phyloP scores from a whole-genome alignment of 208 protist genomes.

The Herpetomonas muscarum region DNA sequence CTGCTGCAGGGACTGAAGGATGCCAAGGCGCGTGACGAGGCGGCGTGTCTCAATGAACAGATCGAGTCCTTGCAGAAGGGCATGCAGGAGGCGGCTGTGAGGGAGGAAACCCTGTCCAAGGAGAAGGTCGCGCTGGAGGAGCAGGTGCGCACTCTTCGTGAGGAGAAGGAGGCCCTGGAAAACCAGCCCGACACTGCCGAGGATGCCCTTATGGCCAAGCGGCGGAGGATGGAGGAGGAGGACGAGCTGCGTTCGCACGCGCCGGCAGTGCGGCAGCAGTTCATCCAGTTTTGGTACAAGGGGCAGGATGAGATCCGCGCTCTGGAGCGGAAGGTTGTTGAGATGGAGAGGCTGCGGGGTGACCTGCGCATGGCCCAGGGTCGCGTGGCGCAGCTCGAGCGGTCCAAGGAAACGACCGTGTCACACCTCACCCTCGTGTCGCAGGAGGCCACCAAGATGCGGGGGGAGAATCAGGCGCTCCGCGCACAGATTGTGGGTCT shows the following conservation, averaged over 20 bases:
- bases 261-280: slow-evolving; percentile 51
- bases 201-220: slow-evolving; percentile 30
- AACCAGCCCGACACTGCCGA: slow-evolving; percentile 2
- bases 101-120: slow-evolving; percentile 7
- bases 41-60: slow-evolving; percentile 6
- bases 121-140: slow-evolving; percentile 27
- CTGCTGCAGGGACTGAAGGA: slow-evolving; percentile 14
- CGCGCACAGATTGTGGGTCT: slow-evolving; percentile 51
- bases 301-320: slow-evolving; percentile 45
- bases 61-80: slow-evolving; percentile 7
- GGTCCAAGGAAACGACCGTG: slow-evolving; percentile 28
- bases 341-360: slow-evolving; percentile 32
- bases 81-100: background rate
- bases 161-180: slow-evolving; percentile 12
- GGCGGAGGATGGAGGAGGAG: slow-evolving; percentile 39
- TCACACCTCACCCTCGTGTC: slow-evolving; percentile 43
- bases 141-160: slow-evolving; percentile 17
- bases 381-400: slow-evolving; percentile 54
- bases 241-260: slow-evolving; percentile 24
- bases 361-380: slow-evolving; percentile 36
- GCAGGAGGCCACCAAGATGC: slow-evolving; percentile 41
- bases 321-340: slow-evolving; percentile 33
- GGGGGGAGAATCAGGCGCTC: slow-evolving; percentile 48
- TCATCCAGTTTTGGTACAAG: slow-evolving; percentile 69
- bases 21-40: slow-evolving; percentile 7